Percentiles rank a stretch among this genome's conserved stretches.
These are phyloP conservation scores for Oryza coarctata DNA, from an alignment of 176 grass and related monocot species.

Conservation along the genomic window DNA sequence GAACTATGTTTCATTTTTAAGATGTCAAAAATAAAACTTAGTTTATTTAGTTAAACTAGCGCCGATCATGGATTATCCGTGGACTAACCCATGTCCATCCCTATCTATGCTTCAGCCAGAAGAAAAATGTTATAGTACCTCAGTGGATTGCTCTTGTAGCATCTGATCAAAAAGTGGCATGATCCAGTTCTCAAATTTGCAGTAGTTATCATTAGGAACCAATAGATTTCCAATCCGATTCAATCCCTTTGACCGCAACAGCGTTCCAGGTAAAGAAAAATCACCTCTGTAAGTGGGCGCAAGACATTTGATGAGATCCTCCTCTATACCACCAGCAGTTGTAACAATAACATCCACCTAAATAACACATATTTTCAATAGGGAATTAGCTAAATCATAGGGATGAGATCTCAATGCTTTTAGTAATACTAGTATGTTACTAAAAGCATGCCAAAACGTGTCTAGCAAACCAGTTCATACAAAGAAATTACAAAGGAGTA, in stretches of 20 bases:
- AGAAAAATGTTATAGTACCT: conserved; percentile 42
- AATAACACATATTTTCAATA: conserved; percentile 9
- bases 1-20: too few species aligned
- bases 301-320: conserved; percentile 94
- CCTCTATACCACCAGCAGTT: conserved; percentile 92
- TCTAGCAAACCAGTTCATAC: not conserved
- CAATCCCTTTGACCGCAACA: conserved; percentile 86
- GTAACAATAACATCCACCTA: conserved; percentile 97
- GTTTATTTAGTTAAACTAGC: too few species aligned
- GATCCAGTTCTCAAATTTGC: conserved; percentile 99
- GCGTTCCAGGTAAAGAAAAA: conserved; percentile 75
- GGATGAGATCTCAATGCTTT: not conserved
- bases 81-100: too few species aligned
- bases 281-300: conserved; percentile 84
- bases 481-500: conserved; percentile 21
- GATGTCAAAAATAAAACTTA: too few species aligned
- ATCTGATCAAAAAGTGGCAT: conserved; percentile 85
- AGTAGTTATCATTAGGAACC: conserved; percentile 98
- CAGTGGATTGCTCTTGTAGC: conserved; percentile 74
- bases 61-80: too few species aligned
- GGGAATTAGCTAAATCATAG: not conserved
- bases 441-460: not conserved
- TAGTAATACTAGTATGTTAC: not conserved
- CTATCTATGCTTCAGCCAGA: not conserved
- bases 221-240: conserved; percentile 95